Conservation (phyloP, 176 grass and related monocot genomes). For the Oryza brachyantha region DNA sequence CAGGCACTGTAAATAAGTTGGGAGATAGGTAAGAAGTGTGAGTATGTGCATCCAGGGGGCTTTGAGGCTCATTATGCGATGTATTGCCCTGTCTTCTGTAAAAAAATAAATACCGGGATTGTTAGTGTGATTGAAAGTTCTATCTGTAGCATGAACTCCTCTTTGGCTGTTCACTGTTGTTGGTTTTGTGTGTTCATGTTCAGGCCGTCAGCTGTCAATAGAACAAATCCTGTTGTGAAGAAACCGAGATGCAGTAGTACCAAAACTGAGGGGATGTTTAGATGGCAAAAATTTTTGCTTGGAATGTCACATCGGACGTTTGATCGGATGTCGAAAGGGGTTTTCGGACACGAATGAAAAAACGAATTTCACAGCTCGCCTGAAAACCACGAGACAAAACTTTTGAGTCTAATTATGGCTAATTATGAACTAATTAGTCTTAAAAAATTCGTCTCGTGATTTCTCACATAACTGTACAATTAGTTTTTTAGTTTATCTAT, state of each 20-base stretch:
- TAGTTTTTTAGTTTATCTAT: no score
- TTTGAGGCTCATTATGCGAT: slow-evolving; percentile 56
- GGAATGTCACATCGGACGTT: no score
- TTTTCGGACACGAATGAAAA: no score
- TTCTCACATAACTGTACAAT: no score
- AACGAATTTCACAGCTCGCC: no score
- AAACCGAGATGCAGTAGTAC: background rate
- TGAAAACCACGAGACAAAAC: no score
- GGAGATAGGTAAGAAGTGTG: slow-evolving; percentile 11
- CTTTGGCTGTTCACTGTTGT: background rate
- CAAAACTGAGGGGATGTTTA: no score
- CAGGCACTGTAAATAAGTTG: slow-evolving; percentile 58
- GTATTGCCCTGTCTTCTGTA: slow-evolving; percentile 40
- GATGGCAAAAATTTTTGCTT: no score
- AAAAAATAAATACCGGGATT: slow-evolving; percentile 18
- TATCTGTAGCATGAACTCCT: background rate
- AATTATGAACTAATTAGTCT: no score
- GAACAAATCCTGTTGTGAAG: background rate
- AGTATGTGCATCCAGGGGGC: slow-evolving; percentile 56
- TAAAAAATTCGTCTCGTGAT: no score
- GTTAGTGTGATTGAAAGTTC: slow-evolving; percentile 2
- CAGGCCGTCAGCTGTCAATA: background rate
- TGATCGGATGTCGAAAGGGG: no score
- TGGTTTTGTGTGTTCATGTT: background rate
- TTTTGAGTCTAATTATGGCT: no score